Base-by-base conservation (phyloP, 129 eudicot species). In the Dittrichia graveolens region DNA sequence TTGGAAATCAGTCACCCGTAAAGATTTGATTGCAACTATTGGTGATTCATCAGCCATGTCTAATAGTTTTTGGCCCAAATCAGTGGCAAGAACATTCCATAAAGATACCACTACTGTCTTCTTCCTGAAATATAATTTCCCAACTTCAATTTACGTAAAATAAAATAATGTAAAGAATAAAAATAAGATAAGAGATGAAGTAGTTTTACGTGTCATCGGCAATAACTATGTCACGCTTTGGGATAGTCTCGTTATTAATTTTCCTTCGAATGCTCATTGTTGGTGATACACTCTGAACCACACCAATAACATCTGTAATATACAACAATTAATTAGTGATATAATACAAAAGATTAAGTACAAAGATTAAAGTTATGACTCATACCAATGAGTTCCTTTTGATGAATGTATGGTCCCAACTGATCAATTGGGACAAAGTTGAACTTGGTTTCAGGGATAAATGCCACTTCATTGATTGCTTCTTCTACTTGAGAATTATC, bases 291-390 rank as follows among this genome's bases (percentile, higher is more conserved):
- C 65, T 86, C 82, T 88, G 91, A 67, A 94, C 96, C 35, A 90
- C 99, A n/a, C 99, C 99, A 74, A 94, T 86, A 49, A 94, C 89
- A 94, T 94, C 98, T 94, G 75, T 40, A 71, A 79, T 52, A 24
- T 24, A 24, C 31, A 24, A 24, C 2, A 24, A 24, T 2, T 24
- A 0, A 24, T 24, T 24, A 24, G 31, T 24, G 31, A 24, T 24
- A 24, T 24, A 34, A 61, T 2, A 48, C 3, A 44, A 1, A 37
- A 5, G 38, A 37, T 11, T 14, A 12, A 49, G 42, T 16, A 3
- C 41, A 49, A 44, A n/a, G 1, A 0, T 31, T 38, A 4, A 37
- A 47, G 4, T 3, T 5, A 3, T 2, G 64, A 5, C 58, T 18
- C 78, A 60, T 90, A 88, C 98, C 99, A 5, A 94, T 87, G 54